These are phyloP conservation scores for Kwoniella europaea DNA, from an alignment of 768 basidiomycete species.

Conservation along the genomic window DNA sequence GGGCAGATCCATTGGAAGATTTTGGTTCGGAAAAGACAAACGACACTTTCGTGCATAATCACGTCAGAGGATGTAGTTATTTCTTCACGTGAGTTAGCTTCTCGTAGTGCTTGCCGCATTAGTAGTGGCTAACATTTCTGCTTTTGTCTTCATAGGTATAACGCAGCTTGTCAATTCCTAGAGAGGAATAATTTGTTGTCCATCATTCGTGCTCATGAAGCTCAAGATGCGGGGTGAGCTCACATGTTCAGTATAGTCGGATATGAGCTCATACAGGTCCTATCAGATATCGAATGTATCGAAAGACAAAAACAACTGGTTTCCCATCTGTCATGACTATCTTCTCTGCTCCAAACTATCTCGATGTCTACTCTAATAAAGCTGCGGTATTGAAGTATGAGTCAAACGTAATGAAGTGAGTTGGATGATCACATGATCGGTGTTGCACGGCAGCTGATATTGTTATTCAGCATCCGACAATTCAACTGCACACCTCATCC, in stretches of 20 bases:
- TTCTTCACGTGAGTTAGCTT: conserved; percentile 80
- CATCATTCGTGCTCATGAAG: conserved; percentile 97
- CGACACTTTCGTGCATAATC: conserved; percentile 92
- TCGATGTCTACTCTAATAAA: conserved; percentile 99
- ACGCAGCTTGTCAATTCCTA: conserved; percentile 94
- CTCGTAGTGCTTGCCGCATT: neutral
- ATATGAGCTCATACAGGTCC: neutral
- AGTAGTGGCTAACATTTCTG: neutral
- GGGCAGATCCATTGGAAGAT: conserved; percentile 97
- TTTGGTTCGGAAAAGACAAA: conserved; percentile 90
- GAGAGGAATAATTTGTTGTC: conserved; percentile 95
- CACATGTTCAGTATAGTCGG: neutral
- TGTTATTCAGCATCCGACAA: conserved; percentile 70
- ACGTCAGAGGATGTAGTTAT: conserved; percentile 94
- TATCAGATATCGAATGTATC: conserved; percentile 91
- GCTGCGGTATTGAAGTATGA: conserved; percentile 99
- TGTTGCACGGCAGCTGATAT: no score
- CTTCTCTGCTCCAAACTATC: conserved; percentile 96
- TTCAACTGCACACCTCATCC: conserved; percentile 93
- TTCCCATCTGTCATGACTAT: conserved; percentile 99
- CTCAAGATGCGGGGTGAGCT: conserved; percentile 92
- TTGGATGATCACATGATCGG: no score
- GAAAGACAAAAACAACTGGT: conserved; percentile 95
- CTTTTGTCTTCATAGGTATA: conserved; percentile 68
- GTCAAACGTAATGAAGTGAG: conserved; percentile 91